Evolutionary conservation across 441 rosid species (phyloP).

Genomic region (Jatropha podagrica): DNA sequence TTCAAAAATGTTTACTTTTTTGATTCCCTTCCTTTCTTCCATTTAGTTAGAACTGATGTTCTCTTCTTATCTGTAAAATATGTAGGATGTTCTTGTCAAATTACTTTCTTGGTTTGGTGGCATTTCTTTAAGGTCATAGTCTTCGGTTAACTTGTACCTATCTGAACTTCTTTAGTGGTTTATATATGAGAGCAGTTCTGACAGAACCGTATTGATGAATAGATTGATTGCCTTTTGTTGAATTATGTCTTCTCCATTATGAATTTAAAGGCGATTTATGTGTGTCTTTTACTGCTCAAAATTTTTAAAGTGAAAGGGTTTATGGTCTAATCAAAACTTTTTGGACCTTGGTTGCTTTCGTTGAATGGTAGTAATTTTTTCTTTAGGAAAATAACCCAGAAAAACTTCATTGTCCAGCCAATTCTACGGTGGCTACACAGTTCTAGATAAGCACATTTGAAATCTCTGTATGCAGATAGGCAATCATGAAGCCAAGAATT

Average conservation of each 20-base stretch:
- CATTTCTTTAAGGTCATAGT: not conserved
- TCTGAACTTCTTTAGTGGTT: constrained; percentile 8
- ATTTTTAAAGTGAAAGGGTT: not conserved
- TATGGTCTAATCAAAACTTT: not conserved
- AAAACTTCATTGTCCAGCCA: not conserved
- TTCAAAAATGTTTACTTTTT: not conserved
- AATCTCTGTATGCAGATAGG: not conserved
- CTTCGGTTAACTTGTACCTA: not conserved
- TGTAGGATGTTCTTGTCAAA: not conserved
- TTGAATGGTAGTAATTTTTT: not conserved
- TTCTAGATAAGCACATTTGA: not conserved
- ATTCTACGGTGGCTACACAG: not conserved
- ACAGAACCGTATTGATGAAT: not conserved
- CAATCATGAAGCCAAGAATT: no score
- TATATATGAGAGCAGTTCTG: not conserved
- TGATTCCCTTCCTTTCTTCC: not conserved
- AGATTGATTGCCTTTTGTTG: constrained; percentile 4
- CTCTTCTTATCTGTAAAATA: no score
- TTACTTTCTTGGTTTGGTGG: not conserved
- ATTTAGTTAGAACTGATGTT: not conserved
- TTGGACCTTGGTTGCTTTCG: not conserved
- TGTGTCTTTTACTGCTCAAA: not conserved
- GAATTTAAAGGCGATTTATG: not conserved
- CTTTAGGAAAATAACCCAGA: not conserved
- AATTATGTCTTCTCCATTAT: not conserved